phyloP scores from a whole-genome alignment of 1,284 basidiomycete species.

The Moniliella sp. region DNA sequence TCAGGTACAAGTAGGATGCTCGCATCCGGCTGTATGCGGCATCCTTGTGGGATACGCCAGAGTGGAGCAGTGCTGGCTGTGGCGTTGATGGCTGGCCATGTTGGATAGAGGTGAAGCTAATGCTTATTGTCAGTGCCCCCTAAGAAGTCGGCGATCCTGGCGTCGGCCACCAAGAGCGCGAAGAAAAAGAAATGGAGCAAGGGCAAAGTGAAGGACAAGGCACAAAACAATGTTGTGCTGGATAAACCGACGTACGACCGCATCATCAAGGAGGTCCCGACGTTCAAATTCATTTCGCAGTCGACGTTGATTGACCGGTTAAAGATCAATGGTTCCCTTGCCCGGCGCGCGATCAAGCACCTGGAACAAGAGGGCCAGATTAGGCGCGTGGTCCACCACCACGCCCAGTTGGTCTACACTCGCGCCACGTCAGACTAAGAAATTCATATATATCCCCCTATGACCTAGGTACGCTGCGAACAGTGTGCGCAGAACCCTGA shows the following conservation, averaged over 20 bases:
- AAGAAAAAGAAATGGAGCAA: constrained; percentile 99
- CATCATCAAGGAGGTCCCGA: constrained; percentile 95
- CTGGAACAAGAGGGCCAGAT: constrained; percentile 85
- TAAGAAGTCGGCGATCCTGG: constrained; percentile 33
- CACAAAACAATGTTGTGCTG: constrained; percentile 61
- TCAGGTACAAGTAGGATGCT: no score
- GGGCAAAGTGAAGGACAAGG: constrained; percentile 97
- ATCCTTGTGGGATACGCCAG: no score
- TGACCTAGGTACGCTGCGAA: no score
- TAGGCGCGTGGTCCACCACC: constrained; percentile 90
- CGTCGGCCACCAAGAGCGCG: constrained; percentile 35
- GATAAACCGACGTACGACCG: constrained; percentile 55
- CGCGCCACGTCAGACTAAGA: no score
- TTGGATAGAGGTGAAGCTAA: no score
- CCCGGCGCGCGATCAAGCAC: constrained; percentile 75
- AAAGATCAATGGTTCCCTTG: constrained; percentile 84
- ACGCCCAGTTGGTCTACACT: constrained; percentile 72
- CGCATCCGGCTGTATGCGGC: no score
- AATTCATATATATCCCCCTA: no score
- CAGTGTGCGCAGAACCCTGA: no score
- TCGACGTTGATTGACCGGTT: constrained; percentile 70
- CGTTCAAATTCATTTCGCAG: constrained; percentile 97
- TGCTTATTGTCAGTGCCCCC: constrained; percentile 22
- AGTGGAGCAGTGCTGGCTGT: no score
- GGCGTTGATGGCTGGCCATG: no score